Evolutionary conservation across 371 early-diverging fungal species (phyloP).

Genomic region (Rhizopus arrhizus): DNA sequence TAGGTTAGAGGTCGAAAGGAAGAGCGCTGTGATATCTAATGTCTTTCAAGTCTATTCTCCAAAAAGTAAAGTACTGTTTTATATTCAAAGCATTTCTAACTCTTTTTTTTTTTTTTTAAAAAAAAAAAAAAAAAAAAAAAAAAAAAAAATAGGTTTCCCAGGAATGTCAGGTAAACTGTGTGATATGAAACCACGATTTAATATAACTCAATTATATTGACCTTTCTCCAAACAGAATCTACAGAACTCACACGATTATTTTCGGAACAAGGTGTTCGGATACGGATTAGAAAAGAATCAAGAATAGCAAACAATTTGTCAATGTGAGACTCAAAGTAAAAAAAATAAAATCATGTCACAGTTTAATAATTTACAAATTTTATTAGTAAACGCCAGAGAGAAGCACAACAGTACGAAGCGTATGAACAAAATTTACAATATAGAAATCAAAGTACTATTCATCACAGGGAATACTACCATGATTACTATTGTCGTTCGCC

Average conservation of each 20-base stretch:
- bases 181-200: too few relatives aligned
- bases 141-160: conserved; percentile 68
- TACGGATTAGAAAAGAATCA: conserved; percentile 32
- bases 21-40: conserved; percentile 49
- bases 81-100: conserved; percentile 9
- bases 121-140: too few relatives aligned
- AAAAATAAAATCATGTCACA: not conserved
- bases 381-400: conserved; percentile 19
- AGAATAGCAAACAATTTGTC: not conserved
- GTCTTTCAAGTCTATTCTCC: conserved; percentile 12
- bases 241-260: conserved; percentile 34
- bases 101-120: conserved; percentile 59
- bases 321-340: not conserved
- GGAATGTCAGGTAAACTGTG: conserved; percentile 74
- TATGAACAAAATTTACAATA: not conserved
- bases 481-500: not conserved
- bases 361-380: not conserved
- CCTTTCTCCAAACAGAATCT: conserved; percentile 21
- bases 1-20: conserved; percentile 34
- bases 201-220: too few relatives aligned
- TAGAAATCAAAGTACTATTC: too few relatives aligned
- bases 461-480: not conserved
- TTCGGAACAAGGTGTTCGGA: conserved; percentile 39
- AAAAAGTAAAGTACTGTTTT: conserved; percentile 1
- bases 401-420: not conserved